phyloP scores from a whole-genome alignment of 768 basidiomycete genomes.

The Chiua virens region DNA sequence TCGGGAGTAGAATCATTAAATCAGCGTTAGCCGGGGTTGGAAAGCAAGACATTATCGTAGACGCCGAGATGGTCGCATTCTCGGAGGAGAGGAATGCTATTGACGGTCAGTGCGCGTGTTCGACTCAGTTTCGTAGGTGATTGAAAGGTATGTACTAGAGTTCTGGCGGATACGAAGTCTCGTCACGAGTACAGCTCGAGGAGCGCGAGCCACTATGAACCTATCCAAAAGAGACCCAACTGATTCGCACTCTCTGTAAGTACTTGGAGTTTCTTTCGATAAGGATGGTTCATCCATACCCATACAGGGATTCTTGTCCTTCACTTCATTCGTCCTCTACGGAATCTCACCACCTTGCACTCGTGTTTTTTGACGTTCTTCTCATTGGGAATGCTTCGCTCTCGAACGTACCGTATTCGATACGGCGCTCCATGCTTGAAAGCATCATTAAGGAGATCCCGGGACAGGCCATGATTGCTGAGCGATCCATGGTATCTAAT shows the following conservation, averaged over 20 bases:
- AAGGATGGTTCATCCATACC: slow-evolving; percentile 1
- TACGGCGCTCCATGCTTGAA: slow-evolving; percentile 65
- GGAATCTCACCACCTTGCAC: slow-evolving; percentile 59
- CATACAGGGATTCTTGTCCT: slow-evolving; percentile 36
- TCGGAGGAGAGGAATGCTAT: slow-evolving; percentile 54
- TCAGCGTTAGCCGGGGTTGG: slow-evolving; percentile 50
- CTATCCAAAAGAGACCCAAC: slow-evolving; percentile 16
- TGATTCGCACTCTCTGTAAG: slow-evolving; percentile 23
- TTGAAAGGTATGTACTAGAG: slow-evolving; percentile 42
- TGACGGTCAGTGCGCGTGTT: slow-evolving; percentile 55
- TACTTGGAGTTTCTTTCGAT: slow-evolving; percentile 2
- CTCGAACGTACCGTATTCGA: slow-evolving; percentile 52
- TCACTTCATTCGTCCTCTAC: slow-evolving; percentile 42
- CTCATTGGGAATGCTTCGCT: slow-evolving; percentile 62
- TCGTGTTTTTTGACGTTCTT: slow-evolving; percentile 88
- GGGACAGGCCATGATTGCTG: slow-evolving; percentile 65
- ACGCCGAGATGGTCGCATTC: slow-evolving; percentile 92
- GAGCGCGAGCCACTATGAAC: slow-evolving; percentile 41
- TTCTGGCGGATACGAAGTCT: slow-evolving; percentile 73
- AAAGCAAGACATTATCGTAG: slow-evolving; percentile 51
- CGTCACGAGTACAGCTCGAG: slow-evolving; percentile 56
- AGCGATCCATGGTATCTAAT: slow-evolving; percentile 45
- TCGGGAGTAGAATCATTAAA: slow-evolving; percentile 50
- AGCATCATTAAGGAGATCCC: slow-evolving; percentile 48
- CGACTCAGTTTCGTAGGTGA: neutral